Conservation (phyloP, 2,329 filamentous ascomycete species). For the Escovopsis sp. region DNA sequence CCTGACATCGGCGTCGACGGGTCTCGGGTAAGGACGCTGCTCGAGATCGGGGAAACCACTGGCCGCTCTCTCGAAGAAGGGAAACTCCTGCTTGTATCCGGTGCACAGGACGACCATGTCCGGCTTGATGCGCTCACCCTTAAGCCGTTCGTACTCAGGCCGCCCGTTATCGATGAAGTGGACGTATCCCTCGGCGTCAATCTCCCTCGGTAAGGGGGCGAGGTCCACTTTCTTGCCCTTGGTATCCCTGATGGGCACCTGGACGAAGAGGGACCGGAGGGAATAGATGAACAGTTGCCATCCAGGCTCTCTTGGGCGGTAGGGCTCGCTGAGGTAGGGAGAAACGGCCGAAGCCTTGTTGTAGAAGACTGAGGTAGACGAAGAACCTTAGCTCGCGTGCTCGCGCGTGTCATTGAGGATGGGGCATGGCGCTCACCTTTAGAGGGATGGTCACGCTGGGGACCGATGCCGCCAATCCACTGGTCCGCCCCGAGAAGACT, state of each 20-base stretch:
- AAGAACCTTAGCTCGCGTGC: background rate
- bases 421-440: conserved; percentile 7
- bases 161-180: conserved; percentile 18
- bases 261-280: conserved; percentile 19
- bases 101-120: conserved; percentile 29
- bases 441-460: conserved; percentile 15
- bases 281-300: conserved; percentile 8
- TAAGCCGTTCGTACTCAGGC: conserved; percentile 16
- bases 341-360: conserved; percentile 22
- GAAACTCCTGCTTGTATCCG: conserved; percentile 27
- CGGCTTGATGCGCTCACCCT: conserved; percentile 16
- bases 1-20: conserved; percentile 32
- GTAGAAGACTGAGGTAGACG: conserved; percentile 20
- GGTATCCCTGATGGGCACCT: conserved; percentile 19
- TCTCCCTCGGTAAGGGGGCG: conserved; percentile 24
- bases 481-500: conserved; percentile 25
- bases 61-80: conserved; percentile 15
- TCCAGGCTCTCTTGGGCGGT: conserved; percentile 12
- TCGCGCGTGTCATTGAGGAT: too few relatives aligned
- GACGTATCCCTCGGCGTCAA: conserved; percentile 18
- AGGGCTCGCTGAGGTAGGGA: conserved; percentile 20
- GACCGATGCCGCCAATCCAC: conserved; percentile 23
- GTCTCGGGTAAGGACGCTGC: conserved; percentile 20
- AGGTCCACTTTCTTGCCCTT: conserved; percentile 22
- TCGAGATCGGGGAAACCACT: background rate